Conservation (phyloP, 345 rosid species). For the Hypericum androsaemum region DNA sequence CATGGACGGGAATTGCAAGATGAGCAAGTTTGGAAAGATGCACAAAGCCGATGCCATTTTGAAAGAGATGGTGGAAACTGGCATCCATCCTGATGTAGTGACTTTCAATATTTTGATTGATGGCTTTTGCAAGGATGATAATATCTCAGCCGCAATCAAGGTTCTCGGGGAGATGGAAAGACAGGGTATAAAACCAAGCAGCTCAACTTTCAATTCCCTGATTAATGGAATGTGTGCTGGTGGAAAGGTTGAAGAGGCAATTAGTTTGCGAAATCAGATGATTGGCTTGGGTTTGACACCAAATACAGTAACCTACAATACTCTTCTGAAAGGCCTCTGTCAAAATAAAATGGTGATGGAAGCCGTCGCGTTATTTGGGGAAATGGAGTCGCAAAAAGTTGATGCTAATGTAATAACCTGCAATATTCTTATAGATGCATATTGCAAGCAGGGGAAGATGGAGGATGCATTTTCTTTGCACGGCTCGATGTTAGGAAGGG, state of each 20-base stretch:
- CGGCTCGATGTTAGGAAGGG: slow-evolving; percentile 36
- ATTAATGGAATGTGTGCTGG: slow-evolving; percentile 42
- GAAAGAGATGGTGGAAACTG: slow-evolving; percentile 53
- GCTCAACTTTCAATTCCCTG: slow-evolving; percentile 50
- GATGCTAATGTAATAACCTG: slow-evolving; percentile 39
- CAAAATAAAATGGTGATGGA: slow-evolving; percentile 49
- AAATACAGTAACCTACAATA: slow-evolving; percentile 49
- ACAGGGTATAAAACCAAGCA: slow-evolving; percentile 45
- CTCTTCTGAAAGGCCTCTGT: slow-evolving; percentile 59
- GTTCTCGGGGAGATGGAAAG: slow-evolving; percentile 58
- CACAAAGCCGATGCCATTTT: slow-evolving; percentile 60
- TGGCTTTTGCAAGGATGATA: slow-evolving; percentile 74
- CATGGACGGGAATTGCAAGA: slow-evolving; percentile 62
- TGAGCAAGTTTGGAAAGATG: slow-evolving; percentile 56
- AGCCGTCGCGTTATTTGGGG: slow-evolving; percentile 42
- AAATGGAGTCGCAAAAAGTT: slow-evolving; percentile 32
- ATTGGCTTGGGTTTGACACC: slow-evolving; percentile 38
- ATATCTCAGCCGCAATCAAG: slow-evolving; percentile 38
- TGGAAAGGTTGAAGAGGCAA: slow-evolving; percentile 49
- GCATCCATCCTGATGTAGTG: slow-evolving; percentile 36
- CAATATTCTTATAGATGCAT: slow-evolving; percentile 62
- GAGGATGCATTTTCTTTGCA: slow-evolving; percentile 44
- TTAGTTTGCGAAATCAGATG: slow-evolving; percentile 46
- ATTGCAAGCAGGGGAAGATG: slow-evolving; percentile 46
- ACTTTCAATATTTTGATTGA: slow-evolving; percentile 72